These are phyloP conservation scores for Cutaneotrichosporon sp. DNA, from an alignment of 1,284 basidiomycete species.

Conservation along the genomic window DNA sequence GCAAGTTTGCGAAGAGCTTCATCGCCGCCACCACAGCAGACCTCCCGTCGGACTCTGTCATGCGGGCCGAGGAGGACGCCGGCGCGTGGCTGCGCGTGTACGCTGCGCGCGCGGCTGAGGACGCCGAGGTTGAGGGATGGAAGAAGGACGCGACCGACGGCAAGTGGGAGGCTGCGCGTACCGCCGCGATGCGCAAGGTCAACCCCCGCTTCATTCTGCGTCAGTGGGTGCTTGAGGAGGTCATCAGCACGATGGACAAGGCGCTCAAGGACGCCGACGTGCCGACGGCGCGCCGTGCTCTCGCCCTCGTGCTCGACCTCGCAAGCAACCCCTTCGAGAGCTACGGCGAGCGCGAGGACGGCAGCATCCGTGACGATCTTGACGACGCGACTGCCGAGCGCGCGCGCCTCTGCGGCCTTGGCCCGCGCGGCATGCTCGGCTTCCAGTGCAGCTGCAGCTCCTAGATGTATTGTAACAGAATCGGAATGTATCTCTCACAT, in stretches of 20 bases:
- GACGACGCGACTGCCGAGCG: constrained; percentile 65
- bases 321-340: constrained; percentile 72
- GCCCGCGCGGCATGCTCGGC: constrained; percentile 72
- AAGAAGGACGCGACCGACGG: constrained; percentile 12
- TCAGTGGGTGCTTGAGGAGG: constrained; percentile 91
- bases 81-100: constrained; percentile 69
- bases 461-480: constrained; percentile 46
- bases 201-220: constrained; percentile 88
- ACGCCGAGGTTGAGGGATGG: constrained; percentile 14
- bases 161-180: constrained; percentile 42
- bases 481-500: constrained; percentile 4
- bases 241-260: constrained; percentile 70
- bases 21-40: constrained; percentile 56
- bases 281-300: constrained; percentile 27
- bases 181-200: constrained; percentile 51
- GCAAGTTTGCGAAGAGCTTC: constrained; percentile 59
- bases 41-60: constrained; percentile 57
- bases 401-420: constrained; percentile 70
- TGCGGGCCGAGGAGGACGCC: constrained; percentile 59
- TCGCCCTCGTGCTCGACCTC: constrained; percentile 58
- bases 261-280: constrained; percentile 63
- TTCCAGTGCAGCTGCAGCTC: constrained; percentile 94
- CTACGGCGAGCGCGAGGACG: constrained; percentile 76
- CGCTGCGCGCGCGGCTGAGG: constrained; percentile 61
- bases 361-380: constrained; percentile 60